Evolutionary conservation across 441 rosid genomes (phyloP).

Genomic region (Adansonia gregorii): DNA sequence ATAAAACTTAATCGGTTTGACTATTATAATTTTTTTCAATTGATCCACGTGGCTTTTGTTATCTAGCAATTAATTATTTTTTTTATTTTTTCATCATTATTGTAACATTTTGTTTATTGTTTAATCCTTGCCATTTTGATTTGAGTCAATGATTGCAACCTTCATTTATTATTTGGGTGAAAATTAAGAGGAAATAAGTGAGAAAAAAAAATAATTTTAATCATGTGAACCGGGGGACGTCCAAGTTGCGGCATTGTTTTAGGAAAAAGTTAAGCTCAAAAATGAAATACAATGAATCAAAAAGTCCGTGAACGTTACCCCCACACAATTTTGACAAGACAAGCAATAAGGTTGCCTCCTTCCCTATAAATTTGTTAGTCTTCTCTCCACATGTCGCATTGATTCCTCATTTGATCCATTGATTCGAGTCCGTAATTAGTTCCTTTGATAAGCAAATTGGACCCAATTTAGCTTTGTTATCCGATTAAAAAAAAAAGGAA

Average conservation of each 20-base stretch:
- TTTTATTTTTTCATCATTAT: not conserved
- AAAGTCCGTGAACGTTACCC: not conserved
- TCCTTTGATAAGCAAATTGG: not conserved
- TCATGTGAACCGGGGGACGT: not conserved
- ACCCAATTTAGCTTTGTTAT: not conserved
- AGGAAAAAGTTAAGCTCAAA: not conserved
- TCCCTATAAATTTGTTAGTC: not conserved
- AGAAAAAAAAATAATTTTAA: not conserved
- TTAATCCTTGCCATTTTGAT: not conserved
- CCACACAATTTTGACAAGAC: not conserved
- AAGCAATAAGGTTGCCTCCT: not conserved
- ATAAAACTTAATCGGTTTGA: no score
- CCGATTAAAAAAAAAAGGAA: not conserved
- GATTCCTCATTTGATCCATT: not conserved
- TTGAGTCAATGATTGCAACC: not conserved
- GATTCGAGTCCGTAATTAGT: not conserved
- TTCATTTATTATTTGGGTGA: not conserved
- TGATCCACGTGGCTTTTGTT: not conserved
- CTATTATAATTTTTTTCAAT: not conserved
- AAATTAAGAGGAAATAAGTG: not conserved
- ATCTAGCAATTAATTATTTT: not conserved
- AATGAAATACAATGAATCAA: not conserved
- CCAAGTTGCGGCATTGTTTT: not conserved
- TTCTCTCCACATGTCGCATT: not conserved
- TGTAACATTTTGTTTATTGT: no score